These are phyloP conservation scores for Ustilago xerochloae DNA, from an alignment of 1,284 basidiomycete species.

Conservation along the genomic window DNA sequence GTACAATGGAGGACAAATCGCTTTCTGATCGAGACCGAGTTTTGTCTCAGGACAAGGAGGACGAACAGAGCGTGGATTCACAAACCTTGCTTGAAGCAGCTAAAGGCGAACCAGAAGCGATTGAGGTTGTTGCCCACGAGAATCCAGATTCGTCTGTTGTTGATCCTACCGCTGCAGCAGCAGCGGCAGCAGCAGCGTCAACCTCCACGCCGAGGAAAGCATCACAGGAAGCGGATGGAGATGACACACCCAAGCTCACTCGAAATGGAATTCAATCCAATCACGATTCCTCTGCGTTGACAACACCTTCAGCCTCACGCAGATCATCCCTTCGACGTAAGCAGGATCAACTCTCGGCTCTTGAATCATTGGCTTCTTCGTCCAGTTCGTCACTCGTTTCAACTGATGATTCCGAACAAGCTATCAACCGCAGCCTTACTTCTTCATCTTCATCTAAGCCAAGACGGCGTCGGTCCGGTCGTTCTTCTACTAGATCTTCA, in stretches of 20 bases:
- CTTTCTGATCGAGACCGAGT: background rate
- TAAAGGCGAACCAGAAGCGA: constrained; percentile 32
- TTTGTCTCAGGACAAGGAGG: constrained; percentile 9
- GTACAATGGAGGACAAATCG: background rate
- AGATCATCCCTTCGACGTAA: constrained; percentile 21
- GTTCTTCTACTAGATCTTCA: constrained; percentile 18
- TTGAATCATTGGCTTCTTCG: constrained; percentile 5
- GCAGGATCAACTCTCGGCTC: background rate
- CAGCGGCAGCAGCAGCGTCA: constrained; percentile 18
- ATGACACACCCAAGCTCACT: constrained; percentile 7
- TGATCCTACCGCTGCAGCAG: too few relatives aligned
- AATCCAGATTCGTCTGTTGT: constrained; percentile 24
- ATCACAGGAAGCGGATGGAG: background rate
- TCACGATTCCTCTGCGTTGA: constrained; percentile 2
- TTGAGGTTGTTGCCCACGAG: constrained; percentile 28
- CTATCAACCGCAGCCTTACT: constrained; percentile 27
- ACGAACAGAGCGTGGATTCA: constrained; percentile 27
- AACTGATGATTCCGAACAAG: constrained; percentile 30
- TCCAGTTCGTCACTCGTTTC: constrained; percentile 27
- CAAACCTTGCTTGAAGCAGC: constrained; percentile 43
- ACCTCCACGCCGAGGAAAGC: constrained; percentile 25
- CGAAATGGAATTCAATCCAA: background rate
- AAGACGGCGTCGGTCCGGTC: constrained; percentile 12
- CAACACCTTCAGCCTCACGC: constrained; percentile 18
- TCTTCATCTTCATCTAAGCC: constrained; percentile 13